A percentile compares a stretch with the other conserved stretches of the same genome.
These are phyloP conservation scores for Westerdykella sp. DNA, from an alignment of 2,329 filamentous ascomycete species.

Conservation along the genomic window DNA sequence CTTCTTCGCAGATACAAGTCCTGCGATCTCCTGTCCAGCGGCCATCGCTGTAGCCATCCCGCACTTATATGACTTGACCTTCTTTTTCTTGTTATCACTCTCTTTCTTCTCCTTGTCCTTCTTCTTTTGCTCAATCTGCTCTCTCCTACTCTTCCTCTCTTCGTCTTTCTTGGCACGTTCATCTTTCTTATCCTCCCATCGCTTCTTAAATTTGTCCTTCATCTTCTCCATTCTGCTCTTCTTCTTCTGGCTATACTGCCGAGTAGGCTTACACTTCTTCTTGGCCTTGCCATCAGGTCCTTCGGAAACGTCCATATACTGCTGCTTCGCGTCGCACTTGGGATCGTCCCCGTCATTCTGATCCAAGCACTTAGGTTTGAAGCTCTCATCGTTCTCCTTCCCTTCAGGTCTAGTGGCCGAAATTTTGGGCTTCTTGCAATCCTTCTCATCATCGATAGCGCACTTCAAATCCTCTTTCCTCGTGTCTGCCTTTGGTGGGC, in stretches of 20 bases:
- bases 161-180: slow-evolving; percentile 2
- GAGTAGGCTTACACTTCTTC: background rate
- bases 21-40: slow-evolving; percentile 1
- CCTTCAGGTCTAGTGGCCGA: slow-evolving; percentile 1
- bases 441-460: slow-evolving; percentile 3
- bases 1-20: slow-evolving; percentile 1
- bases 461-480: slow-evolving; percentile 1
- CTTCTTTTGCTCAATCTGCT: background rate
- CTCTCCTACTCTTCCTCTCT: background rate
- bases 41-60: slow-evolving; percentile 2
- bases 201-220: background rate
- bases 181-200: too few relatives aligned
- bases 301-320: background rate
- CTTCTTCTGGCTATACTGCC: too few relatives aligned
- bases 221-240: background rate
- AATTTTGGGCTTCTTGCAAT: slow-evolving; percentile 2
- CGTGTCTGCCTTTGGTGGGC: slow-evolving; percentile 1
- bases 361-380: slow-evolving; percentile 2
- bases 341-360: slow-evolving; percentile 1
- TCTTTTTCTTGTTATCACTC: background rate
- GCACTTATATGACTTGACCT: slow-evolving; percentile 1
- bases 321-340: slow-evolving; percentile 1
- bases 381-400: slow-evolving; percentile 1
- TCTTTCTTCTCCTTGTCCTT: background rate
- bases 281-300: slow-evolving; percentile 3